phyloP scores from a whole-genome alignment of 768 basidiomycete genomes.

The Suillus subalutaceus region DNA sequence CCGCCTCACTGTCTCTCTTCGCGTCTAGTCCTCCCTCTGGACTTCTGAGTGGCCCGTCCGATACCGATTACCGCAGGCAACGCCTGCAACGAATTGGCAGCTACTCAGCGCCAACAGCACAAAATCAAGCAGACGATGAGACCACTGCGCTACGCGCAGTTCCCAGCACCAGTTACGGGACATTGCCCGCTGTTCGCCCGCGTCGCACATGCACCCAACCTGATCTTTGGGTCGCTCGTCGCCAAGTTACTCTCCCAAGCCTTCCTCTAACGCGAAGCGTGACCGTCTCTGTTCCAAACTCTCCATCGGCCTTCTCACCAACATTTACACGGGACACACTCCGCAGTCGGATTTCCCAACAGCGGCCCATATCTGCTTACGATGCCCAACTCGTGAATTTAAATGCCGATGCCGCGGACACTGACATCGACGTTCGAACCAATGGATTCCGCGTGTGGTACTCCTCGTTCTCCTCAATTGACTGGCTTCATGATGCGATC shows the following conservation, averaged over 20 bases:
- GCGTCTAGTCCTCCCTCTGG: slow-evolving; percentile 28
- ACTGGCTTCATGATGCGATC: slow-evolving; percentile 97
- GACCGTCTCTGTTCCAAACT: slow-evolving; percentile 41
- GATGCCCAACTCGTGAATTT: slow-evolving; percentile 50
- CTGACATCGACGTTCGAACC: slow-evolving; percentile 62
- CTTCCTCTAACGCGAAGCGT: slow-evolving; percentile 34
- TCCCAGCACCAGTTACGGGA: slow-evolving; percentile 55
- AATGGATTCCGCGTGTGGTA: slow-evolving; percentile 90
- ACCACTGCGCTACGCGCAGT: slow-evolving; percentile 36
- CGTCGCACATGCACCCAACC: slow-evolving; percentile 31
- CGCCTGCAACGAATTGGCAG: slow-evolving; percentile 59
- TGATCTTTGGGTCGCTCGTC: slow-evolving; percentile 26
- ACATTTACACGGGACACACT: slow-evolving; percentile 36
- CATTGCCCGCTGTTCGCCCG: slow-evolving; percentile 41
- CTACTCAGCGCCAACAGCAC: neutral
- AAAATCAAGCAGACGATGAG: slow-evolving; percentile 30
- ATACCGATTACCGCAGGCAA: slow-evolving; percentile 62
- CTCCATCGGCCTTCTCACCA: slow-evolving; percentile 36
- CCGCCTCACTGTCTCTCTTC: slow-evolving; percentile 21
- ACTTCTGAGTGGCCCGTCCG: slow-evolving; percentile 52
- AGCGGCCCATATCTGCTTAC: slow-evolving; percentile 75
- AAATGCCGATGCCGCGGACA: slow-evolving; percentile 36
- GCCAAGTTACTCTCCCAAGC: slow-evolving; percentile 39
- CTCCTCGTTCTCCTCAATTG: slow-evolving; percentile 86
- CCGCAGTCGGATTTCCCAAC: slow-evolving; percentile 40